A percentile compares a stretch with the other conserved stretches of the same genome.
These are phyloP conservation scores for Arxiozyma telluris DNA, from an alignment of 1,139 yeast species.

Conservation along the genomic window DNA sequence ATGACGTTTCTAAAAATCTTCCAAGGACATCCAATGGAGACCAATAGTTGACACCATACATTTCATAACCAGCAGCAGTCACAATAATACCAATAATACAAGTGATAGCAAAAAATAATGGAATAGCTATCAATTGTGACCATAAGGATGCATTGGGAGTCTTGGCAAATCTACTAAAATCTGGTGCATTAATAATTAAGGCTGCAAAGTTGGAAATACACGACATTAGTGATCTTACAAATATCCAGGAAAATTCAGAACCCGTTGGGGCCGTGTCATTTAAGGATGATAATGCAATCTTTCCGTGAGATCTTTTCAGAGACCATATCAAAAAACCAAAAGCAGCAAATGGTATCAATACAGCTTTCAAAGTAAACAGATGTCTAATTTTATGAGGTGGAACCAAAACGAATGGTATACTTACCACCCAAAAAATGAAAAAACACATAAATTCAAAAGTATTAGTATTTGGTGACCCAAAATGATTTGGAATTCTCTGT, in stretches of 20 bases:
- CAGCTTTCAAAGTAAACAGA: conserved; percentile 70
- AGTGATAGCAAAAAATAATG: conserved; percentile 69
- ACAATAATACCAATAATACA: conserved; percentile 81
- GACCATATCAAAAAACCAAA: conserved; percentile 76
- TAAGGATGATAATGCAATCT: conserved; percentile 24
- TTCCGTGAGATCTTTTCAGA: conserved; percentile 40
- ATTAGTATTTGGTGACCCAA: conserved; percentile 47
- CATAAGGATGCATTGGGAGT: conserved; percentile 40
- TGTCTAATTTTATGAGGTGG: conserved; percentile 77
- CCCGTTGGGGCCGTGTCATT: conserved; percentile 20
- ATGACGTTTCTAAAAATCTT: conserved; percentile 47
- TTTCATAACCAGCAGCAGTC: conserved; percentile 64
- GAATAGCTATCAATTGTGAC: conserved; percentile 58
- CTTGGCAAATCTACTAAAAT: conserved; percentile 75
- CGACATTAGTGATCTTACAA: conserved; percentile 66
- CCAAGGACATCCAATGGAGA: conserved; percentile 73
- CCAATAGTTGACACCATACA: conserved; percentile 73
- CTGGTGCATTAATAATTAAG: conserved; percentile 79
- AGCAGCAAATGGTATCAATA: conserved; percentile 71
- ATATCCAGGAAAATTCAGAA: conserved; percentile 49
- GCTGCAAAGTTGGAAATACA: conserved; percentile 82
- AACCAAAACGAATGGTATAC: conserved; percentile 71
- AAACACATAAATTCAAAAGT: conserved; percentile 64
- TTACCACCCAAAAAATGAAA: conserved; percentile 68
- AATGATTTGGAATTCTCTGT: conserved; percentile 42